phyloP scores from a whole-genome alignment of 148 eudicot species.

The Rhododendron ovatum region DNA sequence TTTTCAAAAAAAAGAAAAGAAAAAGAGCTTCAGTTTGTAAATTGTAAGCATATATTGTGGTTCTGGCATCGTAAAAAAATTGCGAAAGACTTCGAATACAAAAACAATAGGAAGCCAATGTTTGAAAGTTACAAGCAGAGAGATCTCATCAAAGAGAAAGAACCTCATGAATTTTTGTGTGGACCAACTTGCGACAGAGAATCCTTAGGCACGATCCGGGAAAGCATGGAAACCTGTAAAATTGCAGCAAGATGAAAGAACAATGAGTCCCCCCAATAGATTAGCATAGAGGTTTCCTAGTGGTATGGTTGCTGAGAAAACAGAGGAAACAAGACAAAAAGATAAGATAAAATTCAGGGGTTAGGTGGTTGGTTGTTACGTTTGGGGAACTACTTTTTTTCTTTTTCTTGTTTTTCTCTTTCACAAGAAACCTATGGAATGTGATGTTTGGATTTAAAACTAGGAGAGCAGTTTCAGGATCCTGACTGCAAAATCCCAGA shows the following conservation, averaged over 20 bases:
- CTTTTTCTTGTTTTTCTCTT: background rate
- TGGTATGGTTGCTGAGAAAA: slow-evolving; percentile 10
- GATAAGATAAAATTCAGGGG: background rate
- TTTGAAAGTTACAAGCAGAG: background rate
- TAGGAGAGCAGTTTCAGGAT: background rate
- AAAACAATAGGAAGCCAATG: background rate
- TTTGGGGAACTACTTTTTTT: background rate
- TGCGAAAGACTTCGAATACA: background rate
- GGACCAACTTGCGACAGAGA: background rate
- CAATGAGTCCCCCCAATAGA: background rate
- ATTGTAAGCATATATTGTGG: background rate
- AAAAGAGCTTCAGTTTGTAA: background rate
- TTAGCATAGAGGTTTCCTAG: background rate
- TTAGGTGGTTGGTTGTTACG: slow-evolving; percentile 3
- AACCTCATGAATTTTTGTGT: background rate
- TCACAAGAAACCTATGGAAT: background rate
- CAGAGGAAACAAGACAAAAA: background rate
- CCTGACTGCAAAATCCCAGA: background rate
- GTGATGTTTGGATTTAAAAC: background rate
- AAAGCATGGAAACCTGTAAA: background rate
- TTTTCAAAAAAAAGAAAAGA: background rate
- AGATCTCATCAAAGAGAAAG: background rate
- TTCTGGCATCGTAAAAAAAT: background rate
- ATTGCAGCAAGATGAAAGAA: background rate
- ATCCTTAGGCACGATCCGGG: background rate